phyloP scores from a whole-genome alignment of 208 protist species.

The Leptomonas pyrrhocoris region DNA sequence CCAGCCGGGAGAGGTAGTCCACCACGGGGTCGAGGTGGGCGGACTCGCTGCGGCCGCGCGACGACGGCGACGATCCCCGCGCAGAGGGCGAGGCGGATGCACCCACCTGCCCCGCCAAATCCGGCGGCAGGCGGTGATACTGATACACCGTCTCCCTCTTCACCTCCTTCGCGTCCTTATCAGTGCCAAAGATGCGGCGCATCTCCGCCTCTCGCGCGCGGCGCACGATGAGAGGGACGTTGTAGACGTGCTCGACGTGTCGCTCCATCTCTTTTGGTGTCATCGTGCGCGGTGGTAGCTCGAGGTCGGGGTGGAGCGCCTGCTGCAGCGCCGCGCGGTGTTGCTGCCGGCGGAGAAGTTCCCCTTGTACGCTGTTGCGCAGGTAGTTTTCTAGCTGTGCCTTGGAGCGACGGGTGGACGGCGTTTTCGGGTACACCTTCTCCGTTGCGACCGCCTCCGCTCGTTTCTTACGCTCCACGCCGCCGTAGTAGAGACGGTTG shows the following conservation, averaged over 20 bases:
- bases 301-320: slow-evolving; percentile 58
- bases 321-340: slow-evolving; percentile 55
- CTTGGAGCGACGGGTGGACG: slow-evolving; percentile 50
- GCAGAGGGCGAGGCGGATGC: slow-evolving; percentile 5
- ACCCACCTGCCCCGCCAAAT: slow-evolving; percentile 9
- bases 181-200: slow-evolving; percentile 42
- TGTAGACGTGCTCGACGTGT: slow-evolving; percentile 77
- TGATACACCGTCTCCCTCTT: slow-evolving; percentile 30
- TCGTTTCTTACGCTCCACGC: slow-evolving; percentile 46
- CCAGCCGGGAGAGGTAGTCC: slow-evolving; percentile 29
- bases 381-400: slow-evolving; percentile 72
- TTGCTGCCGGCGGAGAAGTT: slow-evolving; percentile 76
- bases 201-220: slow-evolving; percentile 41
- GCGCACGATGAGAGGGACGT: slow-evolving; percentile 51
- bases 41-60: slow-evolving; percentile 12
- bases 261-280: slow-evolving; percentile 34
- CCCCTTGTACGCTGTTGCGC: slow-evolving; percentile 59
- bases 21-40: slow-evolving; percentile 15
- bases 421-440: slow-evolving; percentile 50
- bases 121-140: slow-evolving; percentile 24
- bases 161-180: slow-evolving; percentile 25
- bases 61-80: slow-evolving; percentile 17
- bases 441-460: slow-evolving; percentile 45
- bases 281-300: slow-evolving; percentile 28
- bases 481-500: slow-evolving; percentile 65